These are phyloP conservation scores for Ceratocystis eucalypticola DNA, from an alignment of 2,329 filamentous ascomycete genomes.

Conservation along the genomic window DNA sequence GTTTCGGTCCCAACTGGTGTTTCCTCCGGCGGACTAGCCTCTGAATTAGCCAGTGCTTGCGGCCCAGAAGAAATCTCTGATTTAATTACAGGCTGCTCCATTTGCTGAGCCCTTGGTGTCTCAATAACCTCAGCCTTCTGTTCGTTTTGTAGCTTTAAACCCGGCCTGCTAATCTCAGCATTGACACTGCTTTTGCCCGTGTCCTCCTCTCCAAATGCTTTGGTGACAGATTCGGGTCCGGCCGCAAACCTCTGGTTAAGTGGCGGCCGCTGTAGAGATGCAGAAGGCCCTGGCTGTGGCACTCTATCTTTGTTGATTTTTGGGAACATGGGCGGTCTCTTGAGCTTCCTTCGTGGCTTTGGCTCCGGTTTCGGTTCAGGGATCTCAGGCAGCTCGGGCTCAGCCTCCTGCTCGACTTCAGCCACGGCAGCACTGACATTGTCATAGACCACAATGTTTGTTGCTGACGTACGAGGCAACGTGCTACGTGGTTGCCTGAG, in stretches of 20 bases:
- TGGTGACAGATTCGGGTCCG: not conserved
- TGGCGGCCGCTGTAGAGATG: not conserved
- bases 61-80: constrained; percentile 15
- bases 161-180: not conserved
- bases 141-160: not conserved
- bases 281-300: not conserved
- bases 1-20: not conserved
- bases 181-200: not conserved
- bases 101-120: not conserved
- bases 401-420: constrained; percentile 45
- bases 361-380: constrained; percentile 7
- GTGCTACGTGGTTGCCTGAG: constrained; percentile 62
- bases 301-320: constrained; percentile 10
- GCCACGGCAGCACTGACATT: constrained; percentile 88
- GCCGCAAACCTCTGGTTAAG: not conserved
- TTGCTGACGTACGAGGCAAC: constrained; percentile 71
- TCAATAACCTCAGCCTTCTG: not conserved
- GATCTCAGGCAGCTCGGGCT: constrained; percentile 8
- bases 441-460: constrained; percentile 89
- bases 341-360: constrained; percentile 10
- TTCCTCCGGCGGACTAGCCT: constrained; percentile 1
- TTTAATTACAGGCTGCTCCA: not conserved
- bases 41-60: constrained; percentile 18
- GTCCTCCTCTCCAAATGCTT: not conserved
- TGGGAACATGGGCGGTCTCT: constrained; percentile 16